Evolutionary conservation across 164 flowering plant genomes (phyloP).

Genomic region (Vitis rotundifolia): DNA sequence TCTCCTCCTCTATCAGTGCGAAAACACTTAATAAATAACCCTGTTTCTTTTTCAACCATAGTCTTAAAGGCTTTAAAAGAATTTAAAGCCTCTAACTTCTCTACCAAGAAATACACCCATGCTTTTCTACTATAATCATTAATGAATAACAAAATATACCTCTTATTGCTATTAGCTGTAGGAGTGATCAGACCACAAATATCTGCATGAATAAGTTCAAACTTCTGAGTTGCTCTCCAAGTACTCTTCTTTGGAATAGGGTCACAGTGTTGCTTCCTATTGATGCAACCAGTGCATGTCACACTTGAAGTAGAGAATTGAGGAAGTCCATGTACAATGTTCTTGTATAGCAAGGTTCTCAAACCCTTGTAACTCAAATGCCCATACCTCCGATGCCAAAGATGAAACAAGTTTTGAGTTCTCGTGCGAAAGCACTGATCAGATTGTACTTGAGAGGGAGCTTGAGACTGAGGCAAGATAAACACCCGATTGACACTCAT

Average conservation of each 20-base stretch:
- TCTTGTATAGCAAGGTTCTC: conserved; percentile 2
- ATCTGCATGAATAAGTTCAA: conserved; percentile 13
- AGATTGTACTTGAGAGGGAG: background rate
- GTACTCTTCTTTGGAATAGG: conserved; percentile 18
- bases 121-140: conserved; percentile 13
- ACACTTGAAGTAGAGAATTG: no score
- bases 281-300: no score
- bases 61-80: no score
- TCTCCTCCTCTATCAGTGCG: no score
- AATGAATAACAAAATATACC: conserved; percentile 12
- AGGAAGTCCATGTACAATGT: conserved; percentile 13
- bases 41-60: conserved; percentile 12
- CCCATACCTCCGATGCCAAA: conserved; percentile 15
- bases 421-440: no score
- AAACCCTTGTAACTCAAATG: conserved; percentile 19
- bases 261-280: conserved; percentile 2
- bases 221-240: conserved; percentile 22
- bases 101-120: conserved; percentile 15
- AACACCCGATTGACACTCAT: background rate
- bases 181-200: conserved; percentile 7
- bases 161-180: conserved; percentile 13
- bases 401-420: background rate
- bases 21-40: conserved; percentile 4
- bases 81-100: no score
- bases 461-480: conserved; percentile 11